These are phyloP conservation scores for Penicillium aurantiogriseum DNA, from an alignment of 2,329 filamentous ascomycete genomes.

Conservation along the genomic window DNA sequence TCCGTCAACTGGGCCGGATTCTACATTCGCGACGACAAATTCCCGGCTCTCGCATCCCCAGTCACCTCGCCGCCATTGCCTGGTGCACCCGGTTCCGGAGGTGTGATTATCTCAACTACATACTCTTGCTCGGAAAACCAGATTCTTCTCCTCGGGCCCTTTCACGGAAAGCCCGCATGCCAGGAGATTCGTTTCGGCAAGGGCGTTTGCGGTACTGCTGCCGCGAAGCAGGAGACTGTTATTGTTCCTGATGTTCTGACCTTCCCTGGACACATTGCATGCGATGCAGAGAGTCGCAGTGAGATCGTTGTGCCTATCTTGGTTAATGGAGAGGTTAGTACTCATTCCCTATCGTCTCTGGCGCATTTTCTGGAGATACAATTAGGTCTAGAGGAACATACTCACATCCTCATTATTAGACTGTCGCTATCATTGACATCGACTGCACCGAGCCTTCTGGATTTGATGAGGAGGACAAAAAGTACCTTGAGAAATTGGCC, in stretches of 20 bases:
- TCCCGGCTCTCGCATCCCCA: constrained; percentile 31
- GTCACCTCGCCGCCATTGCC: constrained; percentile 23
- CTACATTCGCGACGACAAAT: constrained; percentile 47
- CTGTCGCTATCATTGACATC: constrained; percentile 50
- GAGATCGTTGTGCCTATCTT: constrained; percentile 52
- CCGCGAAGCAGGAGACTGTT: constrained; percentile 39
- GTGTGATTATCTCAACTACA: constrained; percentile 25
- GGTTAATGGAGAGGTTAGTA: constrained; percentile 39
- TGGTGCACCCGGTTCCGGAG: constrained; percentile 4
- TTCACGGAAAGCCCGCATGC: constrained; percentile 51
- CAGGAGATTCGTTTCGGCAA: constrained; percentile 47
- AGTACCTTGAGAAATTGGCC: constrained; percentile 44
- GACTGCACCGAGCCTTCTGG: constrained; percentile 45
- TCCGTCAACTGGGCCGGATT: constrained; percentile 51
- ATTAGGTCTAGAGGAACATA: no score
- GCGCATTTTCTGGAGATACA: neutral
- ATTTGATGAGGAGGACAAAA: constrained; percentile 47
- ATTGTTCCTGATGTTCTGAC: constrained; percentile 45
- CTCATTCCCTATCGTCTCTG: neutral
- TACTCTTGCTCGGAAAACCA: constrained; percentile 25
- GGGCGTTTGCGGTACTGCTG: constrained; percentile 49
- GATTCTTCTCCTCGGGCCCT: constrained; percentile 47
- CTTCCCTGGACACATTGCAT: constrained; percentile 52
- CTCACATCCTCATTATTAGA: constrained; percentile 28
- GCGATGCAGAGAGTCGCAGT: constrained; percentile 49